A percentile compares a stretch with the other conserved stretches of the same genome.
phyloP scores from a whole-genome alignment of 257 asterid genomes.

The Solanum megistacrolobum region DNA sequence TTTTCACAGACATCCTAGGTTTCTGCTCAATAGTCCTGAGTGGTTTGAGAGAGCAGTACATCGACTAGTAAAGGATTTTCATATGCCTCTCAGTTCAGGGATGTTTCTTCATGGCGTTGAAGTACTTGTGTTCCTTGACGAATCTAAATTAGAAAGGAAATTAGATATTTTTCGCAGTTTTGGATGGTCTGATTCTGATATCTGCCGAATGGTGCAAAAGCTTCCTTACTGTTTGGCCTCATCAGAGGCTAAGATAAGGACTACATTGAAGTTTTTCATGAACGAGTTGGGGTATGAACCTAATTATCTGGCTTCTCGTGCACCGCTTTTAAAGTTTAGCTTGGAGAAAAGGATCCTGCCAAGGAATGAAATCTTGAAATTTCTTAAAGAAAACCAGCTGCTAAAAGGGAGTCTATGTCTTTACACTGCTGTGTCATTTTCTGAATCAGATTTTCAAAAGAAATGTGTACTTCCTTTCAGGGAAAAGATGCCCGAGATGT shows the following conservation, averaged over 20 bases:
- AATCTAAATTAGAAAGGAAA: neutral
- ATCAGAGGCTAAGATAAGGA: neutral
- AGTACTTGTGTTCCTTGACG: neutral
- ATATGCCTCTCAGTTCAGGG: neutral
- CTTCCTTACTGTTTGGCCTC: neutral
- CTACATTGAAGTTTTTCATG: neutral
- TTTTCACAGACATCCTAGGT: neutral
- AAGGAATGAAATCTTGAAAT: neutral
- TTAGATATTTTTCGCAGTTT: neutral
- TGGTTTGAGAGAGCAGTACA: neutral
- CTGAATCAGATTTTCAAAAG: neutral
- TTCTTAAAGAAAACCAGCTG: neutral
- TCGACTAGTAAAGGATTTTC: neutral
- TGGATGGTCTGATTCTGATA: constrained; percentile 5
- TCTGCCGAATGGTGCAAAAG: neutral
- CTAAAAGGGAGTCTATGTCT: neutral
- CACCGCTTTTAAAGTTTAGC: neutral
- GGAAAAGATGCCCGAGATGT: neutral
- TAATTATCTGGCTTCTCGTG: neutral
- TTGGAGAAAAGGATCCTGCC: neutral
- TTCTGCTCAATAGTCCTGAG: neutral
- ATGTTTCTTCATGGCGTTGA: constrained; percentile 4
- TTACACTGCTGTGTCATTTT: neutral
- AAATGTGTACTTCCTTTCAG: neutral
- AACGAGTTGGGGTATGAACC: neutral